Conservation (phyloP, 345 rosid species). For the Ceriops decandra region DNA sequence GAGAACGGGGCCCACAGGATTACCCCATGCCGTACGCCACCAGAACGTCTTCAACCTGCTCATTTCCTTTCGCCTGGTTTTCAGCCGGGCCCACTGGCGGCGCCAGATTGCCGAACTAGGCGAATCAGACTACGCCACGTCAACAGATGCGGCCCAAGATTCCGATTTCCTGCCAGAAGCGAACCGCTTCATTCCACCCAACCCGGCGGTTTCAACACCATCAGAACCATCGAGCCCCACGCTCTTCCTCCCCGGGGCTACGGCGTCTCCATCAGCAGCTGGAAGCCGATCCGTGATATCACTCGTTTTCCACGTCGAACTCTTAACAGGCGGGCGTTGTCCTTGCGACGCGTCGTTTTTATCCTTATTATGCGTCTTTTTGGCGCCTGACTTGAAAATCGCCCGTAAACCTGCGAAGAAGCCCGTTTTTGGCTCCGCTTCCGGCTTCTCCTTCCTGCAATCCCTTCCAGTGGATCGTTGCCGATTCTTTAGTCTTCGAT, state of each 20-base stretch:
- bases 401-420: conserved; percentile 45
- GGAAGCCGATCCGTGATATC: conserved; percentile 66
- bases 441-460: conserved; percentile 25
- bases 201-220: conserved; percentile 8
- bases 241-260: conserved; percentile 24
- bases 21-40: conserved; percentile 27
- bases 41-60: too few relatives aligned
- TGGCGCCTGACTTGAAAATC: conserved; percentile 36
- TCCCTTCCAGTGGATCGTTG: conserved; percentile 9
- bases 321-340: conserved; percentile 24
- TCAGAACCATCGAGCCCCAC: conserved; percentile 12
- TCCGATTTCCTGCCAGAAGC: conserved; percentile 32
- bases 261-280: conserved; percentile 21
- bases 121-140: conserved; percentile 23
- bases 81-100: conserved; percentile 9
- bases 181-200: conserved; percentile 29
- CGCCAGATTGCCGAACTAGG: conserved; percentile 9
- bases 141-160: conserved; percentile 9
- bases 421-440: conserved; percentile 32
- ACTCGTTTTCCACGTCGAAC: conserved; percentile 8
- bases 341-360: conserved; percentile 15
- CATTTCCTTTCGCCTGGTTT: too few relatives aligned
- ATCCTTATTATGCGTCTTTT: conserved; percentile 18
- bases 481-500: conserved; percentile 31
- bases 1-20: conserved; percentile 14